Base-by-base conservation (phyloP, 192 early-diverging fungal genomes). In the Backusella parvicylindrica region DNA sequence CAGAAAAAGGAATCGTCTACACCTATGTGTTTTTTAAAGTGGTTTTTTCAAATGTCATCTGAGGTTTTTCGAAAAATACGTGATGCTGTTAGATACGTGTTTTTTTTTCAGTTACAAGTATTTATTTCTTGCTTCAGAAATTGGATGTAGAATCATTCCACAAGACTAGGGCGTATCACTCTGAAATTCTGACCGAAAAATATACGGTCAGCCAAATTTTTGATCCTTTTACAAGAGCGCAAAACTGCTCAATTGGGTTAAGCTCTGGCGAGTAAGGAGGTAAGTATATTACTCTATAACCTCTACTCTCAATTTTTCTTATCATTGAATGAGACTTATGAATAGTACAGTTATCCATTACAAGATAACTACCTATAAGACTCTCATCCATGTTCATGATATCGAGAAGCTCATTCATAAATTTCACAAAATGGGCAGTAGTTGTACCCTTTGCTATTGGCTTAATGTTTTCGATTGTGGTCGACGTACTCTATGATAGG, bases 211-310 rank as follows among this genome's bases (percentile, higher is more conserved):
- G 7, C 36, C 36, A 37, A 37, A 37, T 23, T 70, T 40, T 47
- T 66, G 30, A 66, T 66, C 33, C 64, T 11, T 66, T n/a, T 38
- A 78, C 53, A 31, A 49, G 15, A 68, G 72, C 66, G 68, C 72
- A 74, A 47, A 64, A 79, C 28, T 79, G 64, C 43, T 79, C 72
- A 53, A 67, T 71, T 31, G 72, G 72, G 68, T 71, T 79, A 0
- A 79, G 41, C 32, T 73, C 71, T 26, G 72, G 53, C 38, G 77
- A 79, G 7, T 71, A 73, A 23, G 72, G 41, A 15, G 77, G 72
- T 13, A 74, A 38, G 37, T 72, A 79, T 23, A 72, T 40, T 47
- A 53, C 38, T 28, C 47, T 65, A 37, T 75, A 63, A 23, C 78
- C 74, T 28, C 47, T 64, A 33, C 37, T 38, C 21, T 71, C n/a